Percentiles rank a stretch among this genome's conserved stretches.
Conservation (phyloP, 2,329 filamentous ascomycete genomes). For the Pochonia chlamydosporia region DNA sequence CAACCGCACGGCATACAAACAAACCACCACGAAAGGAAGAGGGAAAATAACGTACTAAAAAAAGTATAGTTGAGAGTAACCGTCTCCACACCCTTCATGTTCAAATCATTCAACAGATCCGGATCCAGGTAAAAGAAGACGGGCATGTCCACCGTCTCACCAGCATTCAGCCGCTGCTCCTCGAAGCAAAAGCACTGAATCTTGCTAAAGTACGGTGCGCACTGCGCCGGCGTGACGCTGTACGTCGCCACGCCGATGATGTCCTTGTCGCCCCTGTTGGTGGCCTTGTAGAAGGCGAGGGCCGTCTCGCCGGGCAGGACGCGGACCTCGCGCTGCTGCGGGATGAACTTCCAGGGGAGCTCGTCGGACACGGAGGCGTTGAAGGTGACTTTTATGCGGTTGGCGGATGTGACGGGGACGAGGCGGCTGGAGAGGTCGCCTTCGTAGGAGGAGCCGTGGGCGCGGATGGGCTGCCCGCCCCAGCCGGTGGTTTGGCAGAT, state of each 20-base stretch:
- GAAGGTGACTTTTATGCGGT: conserved; percentile 91
- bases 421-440: conserved; percentile 71
- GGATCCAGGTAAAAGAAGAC: conserved; percentile 99
- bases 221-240: conserved; percentile 91
- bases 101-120: conserved; percentile 84
- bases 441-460: conserved; percentile 50
- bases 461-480: conserved; percentile 88
- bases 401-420: conserved; percentile 71
- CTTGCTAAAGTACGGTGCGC: conserved; percentile 97
- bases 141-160: conserved; percentile 98
- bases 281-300: conserved; percentile 94
- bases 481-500: conserved; percentile 84
- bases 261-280: conserved; percentile 82
- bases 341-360: conserved; percentile 93
- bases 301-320: conserved; percentile 95
- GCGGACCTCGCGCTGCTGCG: conserved; percentile 93
- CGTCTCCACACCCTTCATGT: conserved; percentile 90
- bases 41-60: conserved; percentile 84
- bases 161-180: conserved; percentile 87
- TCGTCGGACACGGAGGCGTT: conserved; percentile 92
- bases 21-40: not conserved
- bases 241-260: conserved; percentile 98
- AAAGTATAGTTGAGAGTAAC: conserved; percentile 97
- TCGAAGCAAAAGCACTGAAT: conserved; percentile 99
- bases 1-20: conserved; percentile 1